These are phyloP conservation scores for Graphilbum fragrans DNA, from an alignment of 2,329 filamentous ascomycete species.

Conservation along the genomic window DNA sequence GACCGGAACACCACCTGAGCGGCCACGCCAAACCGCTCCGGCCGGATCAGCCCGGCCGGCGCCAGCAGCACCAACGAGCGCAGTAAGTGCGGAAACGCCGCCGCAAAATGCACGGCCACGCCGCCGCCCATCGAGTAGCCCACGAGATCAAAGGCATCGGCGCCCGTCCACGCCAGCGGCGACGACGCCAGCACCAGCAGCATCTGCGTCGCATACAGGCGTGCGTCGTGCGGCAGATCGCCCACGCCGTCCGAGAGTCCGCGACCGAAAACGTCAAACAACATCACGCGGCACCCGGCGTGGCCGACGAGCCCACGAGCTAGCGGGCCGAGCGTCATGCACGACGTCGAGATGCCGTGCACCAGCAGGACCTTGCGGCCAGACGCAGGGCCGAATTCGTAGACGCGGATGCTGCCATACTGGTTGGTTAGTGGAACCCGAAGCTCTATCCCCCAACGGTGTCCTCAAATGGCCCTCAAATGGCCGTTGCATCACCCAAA, in stretches of 20 bases:
- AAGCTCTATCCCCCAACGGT: neutral
- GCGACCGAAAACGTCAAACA: slow-evolving; percentile 63
- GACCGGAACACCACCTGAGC: slow-evolving; percentile 41
- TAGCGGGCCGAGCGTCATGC: slow-evolving; percentile 56
- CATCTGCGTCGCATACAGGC: slow-evolving; percentile 62
- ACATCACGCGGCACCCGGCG: slow-evolving; percentile 65
- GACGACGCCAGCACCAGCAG: slow-evolving; percentile 60
- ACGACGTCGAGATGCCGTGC: slow-evolving; percentile 76
- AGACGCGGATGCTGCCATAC: slow-evolving; percentile 65
- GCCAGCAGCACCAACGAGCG: slow-evolving; percentile 63
- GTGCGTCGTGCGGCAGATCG: slow-evolving; percentile 58
- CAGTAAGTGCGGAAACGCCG: slow-evolving; percentile 59
- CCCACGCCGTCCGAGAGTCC: slow-evolving; percentile 54
- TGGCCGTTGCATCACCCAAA: neutral
- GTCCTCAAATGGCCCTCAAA: neutral
- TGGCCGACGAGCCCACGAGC: slow-evolving; percentile 50
- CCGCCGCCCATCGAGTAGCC: slow-evolving; percentile 79
- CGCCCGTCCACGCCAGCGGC: slow-evolving; percentile 52
- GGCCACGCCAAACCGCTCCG: slow-evolving; percentile 35
- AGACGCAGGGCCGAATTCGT: slow-evolving; percentile 67
- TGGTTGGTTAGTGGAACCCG: slow-evolving; percentile 13
- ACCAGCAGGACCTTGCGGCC: slow-evolving; percentile 67
- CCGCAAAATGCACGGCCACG: slow-evolving; percentile 62
- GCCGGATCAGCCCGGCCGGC: slow-evolving; percentile 60
- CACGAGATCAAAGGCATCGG: slow-evolving; percentile 48